Evolutionary conservation across 2,329 filamentous ascomycete genomes (phyloP), one percentile per base, ranked within the genome.

Genomic region (Exophiala aquamarina): DNA sequence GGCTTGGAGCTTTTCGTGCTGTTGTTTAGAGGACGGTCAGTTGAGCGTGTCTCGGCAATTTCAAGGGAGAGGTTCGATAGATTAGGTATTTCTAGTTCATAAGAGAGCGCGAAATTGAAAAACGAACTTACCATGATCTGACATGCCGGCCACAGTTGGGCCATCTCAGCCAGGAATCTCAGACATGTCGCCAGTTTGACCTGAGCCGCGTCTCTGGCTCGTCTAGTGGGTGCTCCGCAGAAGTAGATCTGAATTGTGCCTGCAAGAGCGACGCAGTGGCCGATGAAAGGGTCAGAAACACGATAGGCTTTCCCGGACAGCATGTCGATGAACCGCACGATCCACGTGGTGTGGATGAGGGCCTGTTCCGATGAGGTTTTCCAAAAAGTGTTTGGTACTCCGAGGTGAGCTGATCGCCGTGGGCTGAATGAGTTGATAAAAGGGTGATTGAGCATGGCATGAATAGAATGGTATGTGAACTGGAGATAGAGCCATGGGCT

Each of bases 351-450:
- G 38, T 79, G 76, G 2, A 78, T 60, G 1, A 79, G 59, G 0
- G 75, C 76, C 10, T 76, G 59, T 53, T 79, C 76, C 0, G 73
- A 77, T 0, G 74, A 77, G 3, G 73, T 61, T 32, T 73, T 66
- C 76, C 76, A 79, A 46, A 79, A 79, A 0, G 73, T 75, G 45
- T 78, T 78, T 0, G 75, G 75, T 4, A 77, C 77, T 0, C 71
- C 71, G 20, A 77, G 58, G 37, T 59, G 43, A 2, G 39, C 21
- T 3, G 47, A 47, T 15, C 44, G 44, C 40, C 37, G 50, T 18
- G 41, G 39, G 8, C 52, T 36, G 19, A 39, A 46, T 11, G 50
- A 44, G 15, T 49, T 42, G n/a, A 55, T 31, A 17, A 65, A 65
- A 6, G 63, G 63, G 35, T 65, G 63, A 19, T 65, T 65, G 4